Evolutionary conservation across 202 grass and related monocot species (phyloP), one percentile per base, ranked within the genome.

Genomic region (Dendrocalamus latiflorus): DNA sequence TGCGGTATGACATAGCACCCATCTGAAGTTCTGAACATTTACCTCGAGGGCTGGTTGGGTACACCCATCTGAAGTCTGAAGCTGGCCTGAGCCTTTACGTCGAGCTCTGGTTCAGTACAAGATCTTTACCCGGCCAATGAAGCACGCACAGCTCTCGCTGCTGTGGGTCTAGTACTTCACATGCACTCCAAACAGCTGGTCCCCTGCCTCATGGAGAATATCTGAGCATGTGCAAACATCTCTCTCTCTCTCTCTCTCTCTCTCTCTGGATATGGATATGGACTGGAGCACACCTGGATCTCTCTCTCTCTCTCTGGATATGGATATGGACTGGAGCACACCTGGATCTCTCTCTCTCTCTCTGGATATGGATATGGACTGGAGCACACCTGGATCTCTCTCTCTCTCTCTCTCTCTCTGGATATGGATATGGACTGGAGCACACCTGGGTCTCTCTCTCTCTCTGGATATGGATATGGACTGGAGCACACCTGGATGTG

Each of bases 31-130:
- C 67, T 72, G 79, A 71, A 47, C 67, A 33, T 51, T 68, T 56
- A 17, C 47, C 77, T 68, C 14, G 55, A 22, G 43, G 43, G 26
- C 14, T 33, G 57, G 57, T 28, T 60, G 59, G 59, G 59, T 33
- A 14, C 48, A 14, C 37, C 72, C 37, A 59, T 49, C 51, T 60
- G 41, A 39, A 28, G 38, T 10, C 41, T 69, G 53, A 83, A 51
- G 45, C 49, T 9, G 42, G 42, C 15, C 56, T 63, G 56, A 63
- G 28, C 3, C 15, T 54, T 21, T 65, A 42, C 21, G 34, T 85
- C 9, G n/a, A 58, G 60, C 60, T 59, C 59, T 67, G 48, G 20
- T 78, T 78, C 65, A 43, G 74, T 71, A 85, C 78, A 50, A 72
- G 20, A 67, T 79, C 68, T 68, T 42, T 68, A 39, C 68, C 10